Evolutionary conservation across 257 asterid genomes (phyloP).

Genomic region (Penstemon eatonii): DNA sequence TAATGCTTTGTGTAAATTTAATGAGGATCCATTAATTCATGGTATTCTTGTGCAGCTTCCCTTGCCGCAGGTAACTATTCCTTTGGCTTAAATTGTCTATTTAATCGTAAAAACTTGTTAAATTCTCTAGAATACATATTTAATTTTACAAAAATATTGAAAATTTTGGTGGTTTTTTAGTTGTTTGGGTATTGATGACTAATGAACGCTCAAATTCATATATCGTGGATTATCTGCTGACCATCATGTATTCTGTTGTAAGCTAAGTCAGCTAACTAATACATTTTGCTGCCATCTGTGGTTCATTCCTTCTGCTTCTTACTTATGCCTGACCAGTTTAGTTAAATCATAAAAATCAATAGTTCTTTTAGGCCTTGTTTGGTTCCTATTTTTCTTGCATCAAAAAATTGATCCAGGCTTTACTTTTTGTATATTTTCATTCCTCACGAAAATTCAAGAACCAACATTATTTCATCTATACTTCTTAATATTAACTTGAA

Average conservation of each 20-base stretch:
- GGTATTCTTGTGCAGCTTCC: constrained; percentile 96
- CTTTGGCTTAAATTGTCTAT: constrained; percentile 20
- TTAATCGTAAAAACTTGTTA: background rate
- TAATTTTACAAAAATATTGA: background rate
- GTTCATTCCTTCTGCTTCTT: constrained; percentile 8
- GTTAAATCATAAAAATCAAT: background rate
- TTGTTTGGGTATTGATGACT: constrained; percentile 1
- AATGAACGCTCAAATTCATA: constrained; percentile 1
- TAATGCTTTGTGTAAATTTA: constrained; percentile 51
- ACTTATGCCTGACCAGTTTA: constrained; percentile 6
- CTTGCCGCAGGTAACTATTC: constrained; percentile 67
- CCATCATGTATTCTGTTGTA: constrained; percentile 19
- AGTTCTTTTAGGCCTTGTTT: no score
- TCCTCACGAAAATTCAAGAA: no score
- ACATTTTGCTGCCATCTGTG: constrained; percentile 7
- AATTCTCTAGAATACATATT: background rate
- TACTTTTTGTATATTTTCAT: no score
- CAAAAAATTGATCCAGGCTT: no score
- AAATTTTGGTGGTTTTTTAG: constrained; percentile 3
- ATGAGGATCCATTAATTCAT: constrained; percentile 69
- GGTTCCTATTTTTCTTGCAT: no score
- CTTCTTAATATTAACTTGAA: constrained; percentile 33
- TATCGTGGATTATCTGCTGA: constrained; percentile 15
- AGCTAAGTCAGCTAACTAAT: constrained; percentile 13
- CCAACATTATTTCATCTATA: background rate